A percentile compares a stretch with the other conserved stretches of the same genome.
phyloP scores from a whole-genome alignment of 2,329 filamentous ascomycete species.

The Piedraia hortae region DNA sequence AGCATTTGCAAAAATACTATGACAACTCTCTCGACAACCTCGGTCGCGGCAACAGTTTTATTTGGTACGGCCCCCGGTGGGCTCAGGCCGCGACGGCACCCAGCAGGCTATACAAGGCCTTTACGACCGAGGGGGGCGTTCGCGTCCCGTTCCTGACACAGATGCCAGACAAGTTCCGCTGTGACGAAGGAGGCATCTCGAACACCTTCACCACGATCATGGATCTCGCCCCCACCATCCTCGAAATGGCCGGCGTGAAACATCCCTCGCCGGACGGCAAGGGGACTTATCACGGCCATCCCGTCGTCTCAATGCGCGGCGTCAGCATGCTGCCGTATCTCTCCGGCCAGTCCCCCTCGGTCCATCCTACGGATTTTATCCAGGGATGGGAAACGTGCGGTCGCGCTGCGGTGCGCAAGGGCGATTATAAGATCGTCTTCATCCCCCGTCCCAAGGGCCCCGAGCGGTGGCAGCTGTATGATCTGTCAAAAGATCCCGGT shows the following conservation, averaged over 20 bases:
- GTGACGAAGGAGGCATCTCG: conserved; percentile 15
- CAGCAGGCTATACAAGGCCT: conserved; percentile 21
- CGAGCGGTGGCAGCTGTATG: conserved; percentile 30
- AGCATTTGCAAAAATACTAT: conserved; percentile 29
- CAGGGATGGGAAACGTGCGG: conserved; percentile 30
- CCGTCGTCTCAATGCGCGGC: conserved; percentile 25
- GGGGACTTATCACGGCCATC: conserved; percentile 19
- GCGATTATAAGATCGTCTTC: conserved; percentile 30
- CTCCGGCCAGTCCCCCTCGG: conserved; percentile 11
- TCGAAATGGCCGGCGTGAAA: conserved; percentile 21
- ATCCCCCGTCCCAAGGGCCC: conserved; percentile 28
- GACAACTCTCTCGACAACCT: conserved; percentile 30
- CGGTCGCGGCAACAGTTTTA: conserved; percentile 28
- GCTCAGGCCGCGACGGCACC: conserved; percentile 27
- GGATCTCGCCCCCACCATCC: conserved; percentile 17
- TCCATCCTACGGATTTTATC: conserved; percentile 25
- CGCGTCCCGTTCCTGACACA: conserved; percentile 25
- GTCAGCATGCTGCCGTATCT: conserved; percentile 20
- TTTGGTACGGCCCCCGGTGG: conserved; percentile 33
- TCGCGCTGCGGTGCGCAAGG: conserved; percentile 25
- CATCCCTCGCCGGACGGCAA: conserved; percentile 22
- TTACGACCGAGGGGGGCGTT: conserved; percentile 22
- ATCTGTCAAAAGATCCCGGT: conserved; percentile 24
- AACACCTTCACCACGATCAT: conserved; percentile 23
- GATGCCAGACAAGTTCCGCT: conserved; percentile 7